These are phyloP conservation scores for Cadophora gregata DNA, from an alignment of 2,329 filamentous ascomycete genomes.

Conservation along the genomic window DNA sequence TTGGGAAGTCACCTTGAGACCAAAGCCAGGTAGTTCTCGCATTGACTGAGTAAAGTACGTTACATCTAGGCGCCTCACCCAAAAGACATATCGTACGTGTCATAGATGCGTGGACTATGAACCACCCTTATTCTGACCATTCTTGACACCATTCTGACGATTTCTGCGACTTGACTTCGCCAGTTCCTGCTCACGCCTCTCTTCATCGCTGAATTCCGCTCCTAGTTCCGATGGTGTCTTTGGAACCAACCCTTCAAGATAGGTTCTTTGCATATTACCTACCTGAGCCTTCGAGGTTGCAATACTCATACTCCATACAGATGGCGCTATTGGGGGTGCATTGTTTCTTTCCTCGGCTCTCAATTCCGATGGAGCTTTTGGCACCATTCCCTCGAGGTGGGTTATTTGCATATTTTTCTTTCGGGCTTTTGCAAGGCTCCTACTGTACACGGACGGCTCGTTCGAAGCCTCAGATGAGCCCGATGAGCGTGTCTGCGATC, in stretches of 20 bases:
- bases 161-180: background rate
- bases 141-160: background rate
- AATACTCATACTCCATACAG: background rate
- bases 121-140: background rate
- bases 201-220: background rate
- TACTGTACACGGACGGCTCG: no score
- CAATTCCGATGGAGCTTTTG: background rate
- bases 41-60: background rate
- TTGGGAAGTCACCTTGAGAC: background rate
- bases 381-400: no score
- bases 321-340: background rate
- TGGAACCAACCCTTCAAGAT: slow-evolving; percentile 16
- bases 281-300: slow-evolving; percentile 4
- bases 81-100: background rate
- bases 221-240: background rate
- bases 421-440: no score
- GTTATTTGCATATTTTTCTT: no score
- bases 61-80: background rate
- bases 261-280: slow-evolving; percentile 16
- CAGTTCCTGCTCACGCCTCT: background rate
- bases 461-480: background rate
- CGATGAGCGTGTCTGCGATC: background rate
- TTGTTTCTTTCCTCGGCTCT: background rate
- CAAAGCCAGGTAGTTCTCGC: background rate
- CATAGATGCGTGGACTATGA: background rate